Evolutionary conservation across 805 yeast genomes (phyloP).

Genomic region (Sugiyamaella qingdaonensis): DNA sequence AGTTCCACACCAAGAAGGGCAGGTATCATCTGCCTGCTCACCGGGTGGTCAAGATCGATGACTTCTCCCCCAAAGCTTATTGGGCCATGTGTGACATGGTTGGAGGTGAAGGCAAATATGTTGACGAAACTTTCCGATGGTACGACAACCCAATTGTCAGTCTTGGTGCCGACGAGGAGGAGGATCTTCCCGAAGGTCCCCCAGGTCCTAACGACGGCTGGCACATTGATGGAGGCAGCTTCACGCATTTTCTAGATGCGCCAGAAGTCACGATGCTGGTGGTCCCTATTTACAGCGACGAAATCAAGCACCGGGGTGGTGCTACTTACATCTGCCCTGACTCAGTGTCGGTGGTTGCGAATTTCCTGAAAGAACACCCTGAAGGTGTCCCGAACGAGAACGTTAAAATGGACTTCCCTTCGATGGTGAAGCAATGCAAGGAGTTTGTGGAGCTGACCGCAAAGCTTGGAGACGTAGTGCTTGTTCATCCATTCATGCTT

Average conservation of each 20-base stretch:
- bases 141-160: constrained; percentile 14
- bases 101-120: constrained; percentile 12
- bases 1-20: constrained; percentile 8
- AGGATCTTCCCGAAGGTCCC: constrained; percentile 8
- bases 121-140: constrained; percentile 16
- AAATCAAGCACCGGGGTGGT: constrained; percentile 10
- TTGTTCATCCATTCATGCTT: constrained; percentile 18
- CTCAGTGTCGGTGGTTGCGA: constrained; percentile 8
- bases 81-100: constrained; percentile 14
- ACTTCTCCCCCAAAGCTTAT: constrained; percentile 13
- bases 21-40: constrained; percentile 9
- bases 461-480: constrained; percentile 13
- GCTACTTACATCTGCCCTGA: constrained; percentile 14
- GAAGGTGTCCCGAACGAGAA: constrained; percentile 7
- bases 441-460: constrained; percentile 18
- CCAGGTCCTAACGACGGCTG: constrained; percentile 13
- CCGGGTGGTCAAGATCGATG: constrained; percentile 12
- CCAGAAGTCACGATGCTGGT: constrained; percentile 13
- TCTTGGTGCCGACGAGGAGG: constrained; percentile 13
- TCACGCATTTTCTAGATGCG: constrained; percentile 13
- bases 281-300: constrained; percentile 9
- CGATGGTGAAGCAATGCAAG: constrained; percentile 11
- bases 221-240: constrained; percentile 14
- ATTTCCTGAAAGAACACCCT: constrained; percentile 10
- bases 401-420: constrained; percentile 4